Percentiles rank a stretch among this genome's conserved stretches.
phyloP scores from a whole-genome alignment of 2,329 filamentous ascomycete species.

The Penicillium sp. region DNA sequence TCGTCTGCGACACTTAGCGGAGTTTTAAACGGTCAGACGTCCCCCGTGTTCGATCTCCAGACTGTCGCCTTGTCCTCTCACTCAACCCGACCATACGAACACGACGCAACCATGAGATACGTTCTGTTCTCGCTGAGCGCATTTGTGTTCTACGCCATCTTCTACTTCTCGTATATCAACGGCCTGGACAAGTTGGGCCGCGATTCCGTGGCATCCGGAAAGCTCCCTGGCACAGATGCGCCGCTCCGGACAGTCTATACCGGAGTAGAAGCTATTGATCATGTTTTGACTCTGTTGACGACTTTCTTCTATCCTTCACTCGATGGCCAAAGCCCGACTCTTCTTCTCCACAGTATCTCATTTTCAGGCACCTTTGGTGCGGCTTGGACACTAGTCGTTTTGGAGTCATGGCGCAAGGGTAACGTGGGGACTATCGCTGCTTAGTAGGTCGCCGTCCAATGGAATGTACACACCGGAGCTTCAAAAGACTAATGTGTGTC shows the following conservation, averaged over 20 bases:
- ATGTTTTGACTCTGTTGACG: conserved; percentile 36
- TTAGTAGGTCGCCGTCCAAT: conserved; percentile 40
- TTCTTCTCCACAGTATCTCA: conserved; percentile 43
- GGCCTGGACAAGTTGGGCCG: conserved; percentile 31
- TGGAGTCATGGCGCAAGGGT: conserved; percentile 52
- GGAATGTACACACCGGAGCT: background rate
- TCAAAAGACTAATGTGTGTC: conserved; percentile 15
- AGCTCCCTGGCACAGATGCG: conserved; percentile 32
- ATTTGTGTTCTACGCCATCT: conserved; percentile 39
- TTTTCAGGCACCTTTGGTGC: conserved; percentile 49
- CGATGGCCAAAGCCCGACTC: conserved; percentile 42
- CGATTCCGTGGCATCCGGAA: conserved; percentile 28
- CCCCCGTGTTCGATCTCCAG: background rate
- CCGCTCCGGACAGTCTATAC: conserved; percentile 41
- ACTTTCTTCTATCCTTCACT: conserved; percentile 48
- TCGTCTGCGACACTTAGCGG: background rate
- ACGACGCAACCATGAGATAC: conserved; percentile 25
- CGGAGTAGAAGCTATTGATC: conserved; percentile 39
- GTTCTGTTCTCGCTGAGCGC: conserved; percentile 38
- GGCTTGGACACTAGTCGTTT: conserved; percentile 48
- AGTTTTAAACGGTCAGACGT: background rate
- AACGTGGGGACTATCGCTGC: conserved; percentile 48
- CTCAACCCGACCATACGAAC: background rate
- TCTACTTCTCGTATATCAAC: conserved; percentile 39
- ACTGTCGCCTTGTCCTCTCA: background rate